Conservation (phyloP, 768 basidiomycete genomes). For the Imleria badia region DNA sequence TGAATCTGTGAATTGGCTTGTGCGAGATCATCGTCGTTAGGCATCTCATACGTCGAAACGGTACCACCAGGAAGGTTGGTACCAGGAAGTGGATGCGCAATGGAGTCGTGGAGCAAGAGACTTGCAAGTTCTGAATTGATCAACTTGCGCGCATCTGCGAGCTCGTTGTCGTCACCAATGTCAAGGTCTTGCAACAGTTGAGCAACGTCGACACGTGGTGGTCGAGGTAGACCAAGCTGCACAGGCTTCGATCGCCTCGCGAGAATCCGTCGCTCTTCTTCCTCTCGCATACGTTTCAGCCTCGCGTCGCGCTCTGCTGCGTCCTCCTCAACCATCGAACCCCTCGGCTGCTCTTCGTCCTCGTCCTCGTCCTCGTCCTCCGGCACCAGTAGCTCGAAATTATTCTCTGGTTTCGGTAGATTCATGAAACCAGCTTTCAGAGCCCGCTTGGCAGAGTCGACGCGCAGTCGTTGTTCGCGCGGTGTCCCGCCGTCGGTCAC, state of each 20-base stretch:
- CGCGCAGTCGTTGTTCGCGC: slow-evolving; percentile 65
- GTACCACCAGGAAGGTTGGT: slow-evolving; percentile 74
- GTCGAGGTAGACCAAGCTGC: slow-evolving; percentile 81
- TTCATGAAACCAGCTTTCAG: slow-evolving; percentile 79
- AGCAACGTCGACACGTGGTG: slow-evolving; percentile 75
- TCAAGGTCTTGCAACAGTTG: slow-evolving; percentile 60
- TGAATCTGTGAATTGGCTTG: slow-evolving; percentile 73
- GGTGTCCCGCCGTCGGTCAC: slow-evolving; percentile 67
- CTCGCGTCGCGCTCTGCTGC: slow-evolving; percentile 89
- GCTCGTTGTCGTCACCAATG: slow-evolving; percentile 46
- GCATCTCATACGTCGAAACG: slow-evolving; percentile 64
- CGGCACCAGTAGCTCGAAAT: slow-evolving; percentile 91
- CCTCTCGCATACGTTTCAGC: slow-evolving; percentile 61
- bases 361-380: too few species aligned
- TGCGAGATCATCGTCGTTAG: slow-evolving; percentile 74
- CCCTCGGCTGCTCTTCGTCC: slow-evolving; percentile 41
- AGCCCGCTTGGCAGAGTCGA: slow-evolving; percentile 66
- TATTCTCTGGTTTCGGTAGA: slow-evolving; percentile 93
- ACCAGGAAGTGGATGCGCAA: slow-evolving; percentile 86
- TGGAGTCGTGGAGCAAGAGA: slow-evolving; percentile 84
- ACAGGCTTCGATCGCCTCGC: slow-evolving; percentile 81
- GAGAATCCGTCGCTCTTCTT: slow-evolving; percentile 76
- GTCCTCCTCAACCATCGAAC: slow-evolving; percentile 63
- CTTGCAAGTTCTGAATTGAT: slow-evolving; percentile 77
- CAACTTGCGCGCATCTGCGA: slow-evolving; percentile 54